Conservation (phyloP, 352 stramenopile genomes). For the Thalassiosira allenii region DNA sequence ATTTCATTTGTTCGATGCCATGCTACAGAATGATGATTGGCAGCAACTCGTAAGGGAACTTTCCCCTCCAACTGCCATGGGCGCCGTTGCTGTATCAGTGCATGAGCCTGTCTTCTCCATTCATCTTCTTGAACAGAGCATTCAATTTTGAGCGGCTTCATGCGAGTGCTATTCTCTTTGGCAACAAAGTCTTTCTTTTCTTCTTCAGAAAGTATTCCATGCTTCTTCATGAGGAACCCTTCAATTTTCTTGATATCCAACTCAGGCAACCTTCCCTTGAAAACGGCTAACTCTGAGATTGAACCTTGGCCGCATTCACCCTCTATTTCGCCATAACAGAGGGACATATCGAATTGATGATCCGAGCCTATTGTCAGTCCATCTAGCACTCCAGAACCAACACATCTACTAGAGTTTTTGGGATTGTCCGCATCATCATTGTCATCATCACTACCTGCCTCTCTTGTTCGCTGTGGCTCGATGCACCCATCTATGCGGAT, state of each 20-base stretch:
- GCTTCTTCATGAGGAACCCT: slow-evolving; percentile 75
- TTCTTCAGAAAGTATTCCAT: slow-evolving; percentile 61
- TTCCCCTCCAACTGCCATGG: slow-evolving; percentile 34
- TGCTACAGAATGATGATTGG: slow-evolving; percentile 68
- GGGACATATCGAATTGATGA: slow-evolving; percentile 80
- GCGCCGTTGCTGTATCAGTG: slow-evolving; percentile 60
- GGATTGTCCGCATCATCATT: slow-evolving; percentile 25
- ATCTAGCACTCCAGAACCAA: slow-evolving; percentile 61
- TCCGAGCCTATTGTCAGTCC: slow-evolving; percentile 83
- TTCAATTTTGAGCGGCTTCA: slow-evolving; percentile 51
- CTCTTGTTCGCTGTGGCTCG: slow-evolving; percentile 31
- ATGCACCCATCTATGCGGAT: slow-evolving; percentile 76
- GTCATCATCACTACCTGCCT: slow-evolving; percentile 13
- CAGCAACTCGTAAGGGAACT: slow-evolving; percentile 69
- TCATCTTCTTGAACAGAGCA: slow-evolving; percentile 61
- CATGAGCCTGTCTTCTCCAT: slow-evolving; percentile 62
- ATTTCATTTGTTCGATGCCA: slow-evolving; percentile 74
- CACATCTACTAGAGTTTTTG: slow-evolving; percentile 27
- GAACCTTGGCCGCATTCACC: slow-evolving; percentile 73
- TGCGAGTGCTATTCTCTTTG: slow-evolving; percentile 38
- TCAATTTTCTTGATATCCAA: slow-evolving; percentile 75
- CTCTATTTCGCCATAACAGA: slow-evolving; percentile 77
- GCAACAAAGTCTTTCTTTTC: slow-evolving; percentile 30
- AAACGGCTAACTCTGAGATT: slow-evolving; percentile 80
- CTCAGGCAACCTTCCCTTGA: slow-evolving; percentile 67